Evolutionary conservation across 192 early-diverging fungal species (phyloP), one percentile per base, ranked within the genome.

Genomic region (Coemansia sp.): DNA sequence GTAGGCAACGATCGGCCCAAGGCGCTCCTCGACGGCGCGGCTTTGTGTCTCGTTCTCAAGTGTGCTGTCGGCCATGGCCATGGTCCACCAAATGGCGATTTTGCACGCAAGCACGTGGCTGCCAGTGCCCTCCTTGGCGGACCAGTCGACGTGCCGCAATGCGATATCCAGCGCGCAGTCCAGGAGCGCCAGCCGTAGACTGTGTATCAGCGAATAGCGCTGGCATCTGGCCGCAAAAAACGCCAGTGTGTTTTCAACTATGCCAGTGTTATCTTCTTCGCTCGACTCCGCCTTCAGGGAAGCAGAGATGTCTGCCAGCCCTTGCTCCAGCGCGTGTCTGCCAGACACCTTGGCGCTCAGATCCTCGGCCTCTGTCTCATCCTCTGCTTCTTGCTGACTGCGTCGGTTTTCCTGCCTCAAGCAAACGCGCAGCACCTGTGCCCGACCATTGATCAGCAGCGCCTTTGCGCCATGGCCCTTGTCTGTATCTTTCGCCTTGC

Each of bases 1-100:
- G 29, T 80, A 75, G 27, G 63, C 60, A 35, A 67, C 57, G 23
- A 73, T 70, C 10, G 71, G 65, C 34, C 42, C 62, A 34, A 64
- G 60, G 53, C 58, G 68, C 27, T 23, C 58, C 65, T 65, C 81
- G 55, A 71, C 82, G 61, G 22, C 34, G 30, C 77, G 71, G 8
- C 81, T 74, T 20, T 78, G 65, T 0, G 74, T 79, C 22, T 77
- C 61, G 8, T 68, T 60, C 34, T 78, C 82, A 0, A 79, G 23
- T 22, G 22, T n/a, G 39, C 39, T 42, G 19, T 58, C 78, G 18
- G 78, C 62, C 1, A 72, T 71, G 1, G 84, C 83, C 47, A 87
- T 67, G 6, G 88, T 83, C 79, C 84, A 83, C 54, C 83, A 82
- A 32, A 85, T 82, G 7, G 84, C 46, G 22, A 74, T 69, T 34